Percentiles rank a stretch among this genome's conserved stretches.
Evolutionary conservation across 495 filamentous ascomycete genomes (phyloP).

Genomic region (Baudoinia panamericana): DNA sequence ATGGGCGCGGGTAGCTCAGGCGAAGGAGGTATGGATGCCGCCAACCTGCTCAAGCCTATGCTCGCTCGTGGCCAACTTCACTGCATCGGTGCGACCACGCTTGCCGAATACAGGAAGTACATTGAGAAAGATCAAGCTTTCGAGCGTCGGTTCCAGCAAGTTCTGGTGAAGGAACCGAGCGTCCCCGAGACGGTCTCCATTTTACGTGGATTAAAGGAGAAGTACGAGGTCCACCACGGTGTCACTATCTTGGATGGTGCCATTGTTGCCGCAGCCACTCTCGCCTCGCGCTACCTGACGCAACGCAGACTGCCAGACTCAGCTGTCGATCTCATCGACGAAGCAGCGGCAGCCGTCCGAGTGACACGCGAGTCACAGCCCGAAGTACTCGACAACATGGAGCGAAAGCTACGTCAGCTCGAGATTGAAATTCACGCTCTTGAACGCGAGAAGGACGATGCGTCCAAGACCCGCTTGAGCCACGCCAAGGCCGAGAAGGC

Average conservation of each 20-base stretch:
- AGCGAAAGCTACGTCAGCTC: slow-evolving; percentile 74
- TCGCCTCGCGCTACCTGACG: slow-evolving; percentile 86
- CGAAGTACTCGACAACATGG: slow-evolving; percentile 83
- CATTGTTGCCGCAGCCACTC: slow-evolving; percentile 76
- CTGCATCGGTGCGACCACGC: slow-evolving; percentile 92
- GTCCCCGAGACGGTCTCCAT: slow-evolving; percentile 90
- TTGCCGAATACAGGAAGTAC: slow-evolving; percentile 94
- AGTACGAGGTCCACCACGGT: slow-evolving; percentile 95
- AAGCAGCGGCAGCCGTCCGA: slow-evolving; percentile 86
- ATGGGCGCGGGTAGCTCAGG: slow-evolving; percentile 92
- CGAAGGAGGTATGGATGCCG: slow-evolving; percentile 97
- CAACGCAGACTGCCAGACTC: slow-evolving; percentile 84
- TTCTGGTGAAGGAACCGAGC: slow-evolving; percentile 82
- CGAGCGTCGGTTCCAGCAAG: slow-evolving; percentile 96
- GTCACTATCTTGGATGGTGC: slow-evolving; percentile 89
- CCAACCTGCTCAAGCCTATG: slow-evolving; percentile 95
- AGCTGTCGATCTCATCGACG: slow-evolving; percentile 89
- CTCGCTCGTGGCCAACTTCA: slow-evolving; percentile 89
- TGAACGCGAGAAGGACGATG: slow-evolving; percentile 85
- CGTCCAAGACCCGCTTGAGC: slow-evolving; percentile 65
- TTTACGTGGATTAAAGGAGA: slow-evolving; percentile 89
- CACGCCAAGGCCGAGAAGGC: slow-evolving; percentile 78
- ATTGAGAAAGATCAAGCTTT: slow-evolving; percentile 98
- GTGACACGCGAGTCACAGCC: slow-evolving; percentile 93
- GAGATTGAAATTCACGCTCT: slow-evolving; percentile 95